Evolutionary conservation across 106 monocot genomes (phyloP).

Genomic region (Apostasia ramifera): DNA sequence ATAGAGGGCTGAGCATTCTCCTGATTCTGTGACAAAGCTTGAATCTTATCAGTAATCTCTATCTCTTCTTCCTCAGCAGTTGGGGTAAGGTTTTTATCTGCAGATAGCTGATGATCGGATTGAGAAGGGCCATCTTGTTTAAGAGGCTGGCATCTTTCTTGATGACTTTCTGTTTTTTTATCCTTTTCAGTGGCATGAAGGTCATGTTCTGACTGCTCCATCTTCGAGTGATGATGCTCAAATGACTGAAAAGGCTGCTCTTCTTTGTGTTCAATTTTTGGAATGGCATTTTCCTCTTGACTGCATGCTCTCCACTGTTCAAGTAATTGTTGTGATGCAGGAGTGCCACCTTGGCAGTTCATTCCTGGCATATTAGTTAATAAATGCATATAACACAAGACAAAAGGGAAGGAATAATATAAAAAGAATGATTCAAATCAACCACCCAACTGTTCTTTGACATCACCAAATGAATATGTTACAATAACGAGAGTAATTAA

Average conservation of each 20-base stretch:
- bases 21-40: constrained; percentile 19
- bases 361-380: background rate
- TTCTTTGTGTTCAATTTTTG: constrained; percentile 31
- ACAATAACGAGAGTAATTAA: no score
- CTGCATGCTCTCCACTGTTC: constrained; percentile 33
- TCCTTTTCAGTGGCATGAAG: constrained; percentile 19
- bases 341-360: constrained; percentile 20
- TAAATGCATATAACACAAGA: no score
- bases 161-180: constrained; percentile 20
- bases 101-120: constrained; percentile 14
- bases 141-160: constrained; percentile 12
- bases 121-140: constrained; percentile 21
- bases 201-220: constrained; percentile 13
- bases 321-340: constrained; percentile 24
- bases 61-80: constrained; percentile 25
- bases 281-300: constrained; percentile 27
- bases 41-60: constrained; percentile 20
- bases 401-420: no score
- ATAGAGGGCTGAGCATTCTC: constrained; percentile 26
- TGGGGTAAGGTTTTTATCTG: constrained; percentile 14
- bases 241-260: constrained; percentile 16
- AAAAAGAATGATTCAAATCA: no score
- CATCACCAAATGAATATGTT: no score
- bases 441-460: no score
- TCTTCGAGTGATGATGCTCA: constrained; percentile 30